phyloP scores from a whole-genome alignment of 495 filamentous ascomycete species.

The Hypoxylon intermedium region DNA sequence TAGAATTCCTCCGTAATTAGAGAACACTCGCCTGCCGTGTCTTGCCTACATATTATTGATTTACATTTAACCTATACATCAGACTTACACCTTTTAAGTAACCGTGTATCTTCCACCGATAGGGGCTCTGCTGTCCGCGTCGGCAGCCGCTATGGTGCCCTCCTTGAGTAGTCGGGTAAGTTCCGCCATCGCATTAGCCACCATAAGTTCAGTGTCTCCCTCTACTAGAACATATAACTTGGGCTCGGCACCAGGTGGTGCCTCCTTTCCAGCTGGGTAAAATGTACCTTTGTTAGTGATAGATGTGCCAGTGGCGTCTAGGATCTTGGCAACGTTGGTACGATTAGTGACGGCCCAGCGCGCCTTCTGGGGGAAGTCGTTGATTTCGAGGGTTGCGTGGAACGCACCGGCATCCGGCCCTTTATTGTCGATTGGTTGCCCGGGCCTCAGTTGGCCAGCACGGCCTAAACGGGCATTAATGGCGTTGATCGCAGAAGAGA shows the following conservation, averaged over 20 bases:
- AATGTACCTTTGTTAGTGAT: constrained; percentile 97
- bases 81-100: constrained; percentile 56
- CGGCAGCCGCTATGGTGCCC: constrained; percentile 88
- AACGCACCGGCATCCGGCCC: constrained; percentile 96
- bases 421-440: constrained; percentile 97
- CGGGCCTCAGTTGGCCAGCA: constrained; percentile 83
- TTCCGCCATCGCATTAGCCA: constrained; percentile 90
- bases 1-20: constrained; percentile 13
- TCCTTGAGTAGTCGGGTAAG: constrained; percentile 87
- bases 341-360: constrained; percentile 98
- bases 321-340: constrained; percentile 97
- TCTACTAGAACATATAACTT: constrained; percentile 98
- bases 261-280: constrained; percentile 82
- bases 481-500: constrained; percentile 80
- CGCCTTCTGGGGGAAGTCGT: constrained; percentile 98
- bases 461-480: constrained; percentile 88
- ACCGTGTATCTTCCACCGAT: constrained; percentile 90
- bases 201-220: constrained; percentile 92
- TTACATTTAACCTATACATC: not conserved
- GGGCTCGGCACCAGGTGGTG: constrained; percentile 72
- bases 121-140: constrained; percentile 80
- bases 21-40: constrained; percentile 1
- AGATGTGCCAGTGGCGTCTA: constrained; percentile 91
- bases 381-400: constrained; percentile 98
- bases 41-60: constrained; percentile 5